These are phyloP conservation scores for Penicillium lividum DNA, from an alignment of 495 filamentous ascomycete genomes.

Conservation along the genomic window DNA sequence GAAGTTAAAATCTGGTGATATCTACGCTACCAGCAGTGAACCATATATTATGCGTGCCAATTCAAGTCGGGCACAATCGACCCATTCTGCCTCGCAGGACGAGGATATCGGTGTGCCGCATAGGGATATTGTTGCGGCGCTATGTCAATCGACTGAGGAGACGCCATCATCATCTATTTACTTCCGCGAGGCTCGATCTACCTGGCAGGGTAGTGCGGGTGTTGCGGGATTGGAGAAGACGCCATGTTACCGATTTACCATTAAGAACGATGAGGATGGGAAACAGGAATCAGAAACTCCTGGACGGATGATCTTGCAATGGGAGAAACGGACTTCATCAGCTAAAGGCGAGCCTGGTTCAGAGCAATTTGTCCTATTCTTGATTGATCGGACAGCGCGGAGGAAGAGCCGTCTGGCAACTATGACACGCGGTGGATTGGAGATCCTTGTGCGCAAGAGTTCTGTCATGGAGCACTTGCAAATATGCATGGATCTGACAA, in stretches of 20 bases:
- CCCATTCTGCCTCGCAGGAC: conserved; percentile 13
- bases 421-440: conserved; percentile 25
- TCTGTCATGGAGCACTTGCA: conserved; percentile 25
- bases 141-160: conserved; percentile 15
- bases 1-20: conserved; percentile 33
- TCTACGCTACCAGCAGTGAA: conserved; percentile 38
- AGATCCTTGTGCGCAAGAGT: conserved; percentile 26
- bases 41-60: conserved; percentile 16
- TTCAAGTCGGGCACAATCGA: background rate
- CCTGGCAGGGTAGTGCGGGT: conserved; percentile 20
- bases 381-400: conserved; percentile 26
- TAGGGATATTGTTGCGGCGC: conserved; percentile 25
- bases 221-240: conserved; percentile 10
- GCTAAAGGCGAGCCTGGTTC: conserved; percentile 1
- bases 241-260: conserved; percentile 23
- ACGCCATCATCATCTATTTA: conserved; percentile 14
- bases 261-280: conserved; percentile 12
- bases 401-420: conserved; percentile 30
- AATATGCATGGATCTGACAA: conserved; percentile 22
- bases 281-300: conserved; percentile 5
- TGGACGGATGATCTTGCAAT: conserved; percentile 27
- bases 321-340: conserved; percentile 21
- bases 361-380: conserved; percentile 26
- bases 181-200: conserved; percentile 22
- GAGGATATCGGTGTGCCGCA: background rate